phyloP scores from a whole-genome alignment of 1,139 yeast genomes.

The Candida sp. region DNA sequence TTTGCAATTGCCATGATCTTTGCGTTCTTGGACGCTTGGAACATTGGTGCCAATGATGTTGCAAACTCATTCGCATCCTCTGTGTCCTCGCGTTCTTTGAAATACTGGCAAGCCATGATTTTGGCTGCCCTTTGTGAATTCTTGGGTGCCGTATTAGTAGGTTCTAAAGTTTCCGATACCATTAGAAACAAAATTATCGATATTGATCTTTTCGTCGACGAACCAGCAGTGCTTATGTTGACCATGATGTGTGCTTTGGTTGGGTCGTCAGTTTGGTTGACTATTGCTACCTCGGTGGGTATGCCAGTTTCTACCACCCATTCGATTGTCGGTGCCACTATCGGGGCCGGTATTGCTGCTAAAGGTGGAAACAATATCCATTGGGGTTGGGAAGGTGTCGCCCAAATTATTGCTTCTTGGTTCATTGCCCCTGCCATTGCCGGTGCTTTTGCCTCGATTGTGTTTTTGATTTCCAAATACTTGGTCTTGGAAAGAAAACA shows the following conservation, averaged over 20 bases:
- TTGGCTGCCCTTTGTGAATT: slow-evolving; percentile 69
- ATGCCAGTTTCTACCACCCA: slow-evolving; percentile 82
- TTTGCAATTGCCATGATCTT: slow-evolving; percentile 67
- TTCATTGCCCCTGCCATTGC: slow-evolving; percentile 76
- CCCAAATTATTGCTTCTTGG: slow-evolving; percentile 79
- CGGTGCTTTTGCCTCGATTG: slow-evolving; percentile 57
- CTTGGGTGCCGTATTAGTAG: slow-evolving; percentile 72
- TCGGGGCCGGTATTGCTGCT: slow-evolving; percentile 76
- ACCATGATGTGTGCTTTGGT: slow-evolving; percentile 74
- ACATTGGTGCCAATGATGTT: slow-evolving; percentile 82
- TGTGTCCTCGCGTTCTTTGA: slow-evolving; percentile 64
- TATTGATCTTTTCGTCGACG: slow-evolving; percentile 41
- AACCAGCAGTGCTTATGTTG: slow-evolving; percentile 71
- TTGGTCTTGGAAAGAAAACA: slow-evolving; percentile 58
- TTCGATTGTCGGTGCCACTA: slow-evolving; percentile 73
- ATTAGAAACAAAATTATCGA: slow-evolving; percentile 62
- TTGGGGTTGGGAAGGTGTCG: slow-evolving; percentile 79
- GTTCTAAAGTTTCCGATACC: slow-evolving; percentile 68
- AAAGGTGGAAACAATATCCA: slow-evolving; percentile 51
- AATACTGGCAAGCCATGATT: slow-evolving; percentile 74
- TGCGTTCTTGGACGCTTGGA: slow-evolving; percentile 80
- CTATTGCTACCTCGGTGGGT: slow-evolving; percentile 63
- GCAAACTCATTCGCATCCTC: slow-evolving; percentile 80
- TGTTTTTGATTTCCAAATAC: slow-evolving; percentile 59
- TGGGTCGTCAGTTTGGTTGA: slow-evolving; percentile 74